A percentile compares a stretch with the other conserved stretches of the same genome.
Evolutionary conservation across 345 rosid genomes (phyloP).

Genomic region (Nephelium lappaceum): DNA sequence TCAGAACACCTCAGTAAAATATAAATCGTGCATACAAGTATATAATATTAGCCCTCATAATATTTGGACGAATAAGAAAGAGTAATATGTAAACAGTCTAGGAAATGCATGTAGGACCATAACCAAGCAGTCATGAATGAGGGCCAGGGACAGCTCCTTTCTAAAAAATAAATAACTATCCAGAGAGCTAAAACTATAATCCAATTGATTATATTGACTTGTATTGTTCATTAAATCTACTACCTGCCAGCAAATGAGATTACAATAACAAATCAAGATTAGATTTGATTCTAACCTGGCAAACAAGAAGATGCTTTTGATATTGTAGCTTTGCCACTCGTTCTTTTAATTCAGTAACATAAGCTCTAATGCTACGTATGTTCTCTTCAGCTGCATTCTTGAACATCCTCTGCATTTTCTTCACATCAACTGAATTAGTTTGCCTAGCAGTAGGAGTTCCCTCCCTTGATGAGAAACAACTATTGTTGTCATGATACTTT

Average conservation of each 20-base stretch:
- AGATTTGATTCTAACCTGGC: constrained; percentile 62
- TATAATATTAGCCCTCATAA: neutral
- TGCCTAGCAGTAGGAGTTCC: constrained; percentile 58
- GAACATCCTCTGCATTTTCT: constrained; percentile 92
- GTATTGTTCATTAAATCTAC: neutral
- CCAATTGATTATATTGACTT: constrained; percentile 11
- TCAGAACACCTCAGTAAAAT: neutral
- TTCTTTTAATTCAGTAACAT: constrained; percentile 89
- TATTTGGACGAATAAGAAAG: neutral
- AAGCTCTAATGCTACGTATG: constrained; percentile 74
- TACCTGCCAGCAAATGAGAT: neutral
- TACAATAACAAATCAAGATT: neutral
- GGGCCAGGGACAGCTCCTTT: neutral
- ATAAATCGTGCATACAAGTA: neutral
- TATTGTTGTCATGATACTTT: constrained; percentile 37
- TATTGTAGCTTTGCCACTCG: constrained; percentile 95
- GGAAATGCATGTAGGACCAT: neutral
- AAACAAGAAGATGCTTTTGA: constrained; percentile 96
- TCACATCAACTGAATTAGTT: constrained; percentile 80
- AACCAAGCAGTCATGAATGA: neutral
- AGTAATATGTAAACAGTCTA: neutral
- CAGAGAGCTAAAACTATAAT: neutral
- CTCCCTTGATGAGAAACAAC: constrained; percentile 53
- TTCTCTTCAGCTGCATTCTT: constrained; percentile 97
- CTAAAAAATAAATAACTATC: neutral